These are phyloP conservation scores for Trypanosoma lewisi DNA, from an alignment of 208 protist species.

Conservation along the genomic window DNA sequence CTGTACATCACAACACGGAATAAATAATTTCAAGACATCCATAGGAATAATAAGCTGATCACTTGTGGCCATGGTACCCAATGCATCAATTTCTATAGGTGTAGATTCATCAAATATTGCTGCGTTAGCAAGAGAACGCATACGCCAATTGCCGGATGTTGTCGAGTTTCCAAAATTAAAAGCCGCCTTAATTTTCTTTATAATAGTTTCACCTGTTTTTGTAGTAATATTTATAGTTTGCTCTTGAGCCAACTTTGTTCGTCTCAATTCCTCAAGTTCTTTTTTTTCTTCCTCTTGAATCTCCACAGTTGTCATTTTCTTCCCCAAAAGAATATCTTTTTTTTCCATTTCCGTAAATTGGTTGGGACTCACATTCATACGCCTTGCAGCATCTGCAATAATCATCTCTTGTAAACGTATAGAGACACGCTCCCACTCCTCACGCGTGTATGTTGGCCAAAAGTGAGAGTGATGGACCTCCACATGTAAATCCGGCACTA, in stretches of 20 bases:
- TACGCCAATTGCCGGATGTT: slow-evolving; percentile 81
- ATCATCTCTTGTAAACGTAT: slow-evolving; percentile 99
- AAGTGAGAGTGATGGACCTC: slow-evolving; percentile 97
- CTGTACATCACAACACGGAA: slow-evolving; percentile 80
- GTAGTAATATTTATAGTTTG: slow-evolving; percentile 60
- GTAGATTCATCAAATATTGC: slow-evolving; percentile 70
- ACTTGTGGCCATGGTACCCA: slow-evolving; percentile 60
- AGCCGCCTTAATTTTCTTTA: slow-evolving; percentile 77
- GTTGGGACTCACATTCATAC: slow-evolving; percentile 99
- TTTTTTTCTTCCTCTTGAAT: slow-evolving; percentile 99
- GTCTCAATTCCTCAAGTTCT: slow-evolving; percentile 96
- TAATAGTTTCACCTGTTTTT: slow-evolving; percentile 64
- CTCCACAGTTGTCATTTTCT: slow-evolving; percentile 98
- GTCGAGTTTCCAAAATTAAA: slow-evolving; percentile 79
- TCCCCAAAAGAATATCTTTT: slow-evolving; percentile 99
- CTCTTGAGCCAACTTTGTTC: slow-evolving; percentile 77
- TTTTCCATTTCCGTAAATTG: slow-evolving; percentile 99
- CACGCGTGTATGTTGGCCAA: slow-evolving; percentile 98
- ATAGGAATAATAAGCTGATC: slow-evolving; percentile 85
- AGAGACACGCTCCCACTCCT: slow-evolving; percentile 99
- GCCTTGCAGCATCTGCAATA: slow-evolving; percentile 99
- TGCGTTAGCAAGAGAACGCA: slow-evolving; percentile 74
- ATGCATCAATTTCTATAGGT: slow-evolving; percentile 52
- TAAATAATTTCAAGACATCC: slow-evolving; percentile 70
- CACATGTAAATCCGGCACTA: slow-evolving; percentile 96